Base-by-base conservation (phyloP, 306 rosid genomes). In the Acmispon strigosus region DNA sequence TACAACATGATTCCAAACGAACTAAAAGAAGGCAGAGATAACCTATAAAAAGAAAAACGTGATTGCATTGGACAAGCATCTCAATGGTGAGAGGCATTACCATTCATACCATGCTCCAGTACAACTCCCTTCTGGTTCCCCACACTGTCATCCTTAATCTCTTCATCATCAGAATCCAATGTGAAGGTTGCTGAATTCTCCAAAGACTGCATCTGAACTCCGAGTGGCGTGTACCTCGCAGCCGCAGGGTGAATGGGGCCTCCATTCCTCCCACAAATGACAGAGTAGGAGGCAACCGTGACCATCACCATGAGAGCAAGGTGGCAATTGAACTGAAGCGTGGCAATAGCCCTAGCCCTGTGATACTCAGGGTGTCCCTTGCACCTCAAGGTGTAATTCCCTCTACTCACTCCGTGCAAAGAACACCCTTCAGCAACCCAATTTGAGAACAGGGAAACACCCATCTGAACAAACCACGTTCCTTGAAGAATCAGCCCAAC, bases 241-340 rank as follows among this genome's bases (percentile, higher is more conserved):
- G 69, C 44, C 32, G n/a, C 0, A 34, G 63, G 34, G n/a, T 70
- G 76, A 49, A 16, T n/a, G 0, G 9, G n/a, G 11, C 42, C 57
- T 24, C 88, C 92, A n/a, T 32, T 51, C 51, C 48, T 78, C 54
- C 58, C 36, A n/a, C 43, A 67, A 39, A 78, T 0, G 11, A 77
- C 2, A 0, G 98, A 84, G 80, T 84, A 87, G 0, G 78, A 14
- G 1, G 65, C 86, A 68, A 79, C 83, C 2, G 79, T 27, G 24
- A 85, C 16, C 16, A 69, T 59, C 58, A 89, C 92, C 6, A 83
- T 8, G 44, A 93, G 77, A 42, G 98, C 97, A 56, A 93, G 97
- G 70, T 88, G 97, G 70, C 96, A 93, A 74, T 93, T 93, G 70
- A 93, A 93, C 80, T 88, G 98, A 75, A 93, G 97, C 16, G 98